Base-by-base conservation (phyloP, 1,284 basidiomycete species). In the Rhodotorula sp. region DNA sequence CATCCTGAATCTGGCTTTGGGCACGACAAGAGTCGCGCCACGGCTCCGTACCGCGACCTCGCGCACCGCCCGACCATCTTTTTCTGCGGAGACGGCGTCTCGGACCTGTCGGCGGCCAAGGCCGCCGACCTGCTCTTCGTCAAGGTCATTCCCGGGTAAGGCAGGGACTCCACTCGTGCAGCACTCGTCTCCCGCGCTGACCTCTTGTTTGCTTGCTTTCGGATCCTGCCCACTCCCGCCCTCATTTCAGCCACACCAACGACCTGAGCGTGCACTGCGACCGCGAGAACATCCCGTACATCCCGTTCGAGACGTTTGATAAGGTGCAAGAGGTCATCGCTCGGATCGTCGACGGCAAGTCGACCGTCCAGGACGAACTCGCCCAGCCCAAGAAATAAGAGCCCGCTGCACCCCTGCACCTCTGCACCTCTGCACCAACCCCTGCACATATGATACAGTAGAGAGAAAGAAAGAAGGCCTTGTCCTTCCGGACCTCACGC, bases 31-130 rank as follows among this genome's bases (percentile, higher is more conserved):
- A 92, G 90, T 23, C 89, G 89, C 77, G 90, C 92, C 19, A 95
- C 97, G 77, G 83, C 93, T 49, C 93, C 92, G 0, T 97, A 97
- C 83, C 84, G 88, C 31, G 82, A 85, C 47, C 85, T 95, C 55
- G 79, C 85, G 5, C 80, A 87, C 68, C 87, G 88, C 21, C 94
- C 94, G 4, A 89, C 87, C 1, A 84, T 95, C 23, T 94, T 97
- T 83, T 97, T 95, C 86, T 94, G 95, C 76, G 94, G 94, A 1
- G 94, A 97, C 79, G 94, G 94, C 59, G 94, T 95, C 66, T 92
- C 50, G 14, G 93, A 95, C 81, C 87, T 97, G 81, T 92, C 90
- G 15, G 94, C 94, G 2, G 94, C 94, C 0, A 85, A 85, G 67
- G 91, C 94, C 77, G 92, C 94, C 28, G 92, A 97, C 81, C 83